Base-by-base conservation (phyloP, 2,329 filamentous ascomycete genomes). In the Sphaerulina vaccinii region DNA sequence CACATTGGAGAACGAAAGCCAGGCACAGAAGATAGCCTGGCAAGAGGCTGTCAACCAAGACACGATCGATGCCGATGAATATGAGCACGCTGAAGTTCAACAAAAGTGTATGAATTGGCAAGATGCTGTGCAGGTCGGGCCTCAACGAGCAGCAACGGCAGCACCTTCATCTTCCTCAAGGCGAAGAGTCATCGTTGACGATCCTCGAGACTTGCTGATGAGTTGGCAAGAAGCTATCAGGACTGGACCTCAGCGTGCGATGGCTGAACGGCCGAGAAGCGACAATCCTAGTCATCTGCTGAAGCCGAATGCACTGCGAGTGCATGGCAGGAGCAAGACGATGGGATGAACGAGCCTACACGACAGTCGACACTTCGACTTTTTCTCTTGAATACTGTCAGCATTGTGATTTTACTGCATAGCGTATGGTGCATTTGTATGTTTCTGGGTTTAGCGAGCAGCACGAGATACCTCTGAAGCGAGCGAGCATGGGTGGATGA, bases 381-480 rank as follows among this genome's bases (percentile, higher is more conserved):
- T n/a, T 35, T 44, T 21, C 16, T 15, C 22, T 32, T 47, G 23
- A 11, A 18, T 39, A 22, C 27, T 38, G 32, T 24, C 11, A 21
- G 9, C 22, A 13, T n/a, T 11, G 13, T 27, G 23, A 18, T 46
- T 42, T 18, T 22, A 44, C 22, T 41, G 51, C 51, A 53, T 53
- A 53, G 51, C 51, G 51, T 23, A 38, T 29, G 35, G 29, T 45
- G 38, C 15, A n/a, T 49, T 27, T 24, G n/a, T 51, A 32, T 18
- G 5, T 18, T 27, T 35, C 11, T 32, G 22, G 21, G 37, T 41
- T 32, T 37, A 3, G 49, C 24, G 19, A 41, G 42, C 44, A 15
- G 24, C 27, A 37, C 40, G 50, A 53, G 51, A 53, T 53, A 53
- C 51, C 51, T 45, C 45, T 49, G 39, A 44, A 49, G 51, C 51